Conservation (phyloP, 805 yeast species). For the Kuraishia borneana region DNA sequence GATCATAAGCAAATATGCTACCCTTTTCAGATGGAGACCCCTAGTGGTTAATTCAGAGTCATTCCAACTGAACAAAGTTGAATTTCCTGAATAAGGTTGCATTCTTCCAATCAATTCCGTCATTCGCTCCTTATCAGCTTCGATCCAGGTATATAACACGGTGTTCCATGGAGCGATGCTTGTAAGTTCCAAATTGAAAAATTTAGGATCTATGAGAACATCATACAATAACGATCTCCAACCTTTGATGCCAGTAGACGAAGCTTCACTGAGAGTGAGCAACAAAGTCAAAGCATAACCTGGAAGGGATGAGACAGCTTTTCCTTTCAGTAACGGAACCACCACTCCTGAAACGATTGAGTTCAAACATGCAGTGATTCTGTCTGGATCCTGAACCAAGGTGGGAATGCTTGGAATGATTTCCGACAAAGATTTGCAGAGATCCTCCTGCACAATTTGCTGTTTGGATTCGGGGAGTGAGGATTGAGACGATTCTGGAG, state of each 20-base stretch:
- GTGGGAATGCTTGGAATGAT: slow-evolving; percentile 28
- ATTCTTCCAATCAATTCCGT: slow-evolving; percentile 38
- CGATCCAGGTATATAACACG: slow-evolving; percentile 53
- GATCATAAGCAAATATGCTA: slow-evolving; percentile 52
- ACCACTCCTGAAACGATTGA: slow-evolving; percentile 43
- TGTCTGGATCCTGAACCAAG: slow-evolving; percentile 51
- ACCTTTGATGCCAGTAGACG: slow-evolving; percentile 26
- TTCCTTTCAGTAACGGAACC: slow-evolving; percentile 40
- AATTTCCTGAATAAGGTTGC: slow-evolving; percentile 37
- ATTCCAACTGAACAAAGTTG: slow-evolving; percentile 32
- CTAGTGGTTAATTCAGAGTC: slow-evolving; percentile 19
- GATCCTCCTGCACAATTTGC: slow-evolving; percentile 26
- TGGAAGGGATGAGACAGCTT: slow-evolving; percentile 25
- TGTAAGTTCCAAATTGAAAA: slow-evolving; percentile 29
- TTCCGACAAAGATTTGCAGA: slow-evolving; percentile 27
- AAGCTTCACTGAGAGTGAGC: slow-evolving; percentile 18
- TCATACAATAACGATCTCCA: slow-evolving; percentile 66
- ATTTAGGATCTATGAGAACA: slow-evolving; percentile 44
- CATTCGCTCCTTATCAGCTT: slow-evolving; percentile 48
- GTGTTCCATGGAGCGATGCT: slow-evolving; percentile 36
- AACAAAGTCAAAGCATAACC: slow-evolving; percentile 33
- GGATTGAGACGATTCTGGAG: not conserved
- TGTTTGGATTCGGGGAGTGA: not conserved
- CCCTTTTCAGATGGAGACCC: slow-evolving; percentile 39
- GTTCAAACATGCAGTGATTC: slow-evolving; percentile 34